Conservation (phyloP, 495 filamentous ascomycete species). For the Penicillium alfredii region DNA sequence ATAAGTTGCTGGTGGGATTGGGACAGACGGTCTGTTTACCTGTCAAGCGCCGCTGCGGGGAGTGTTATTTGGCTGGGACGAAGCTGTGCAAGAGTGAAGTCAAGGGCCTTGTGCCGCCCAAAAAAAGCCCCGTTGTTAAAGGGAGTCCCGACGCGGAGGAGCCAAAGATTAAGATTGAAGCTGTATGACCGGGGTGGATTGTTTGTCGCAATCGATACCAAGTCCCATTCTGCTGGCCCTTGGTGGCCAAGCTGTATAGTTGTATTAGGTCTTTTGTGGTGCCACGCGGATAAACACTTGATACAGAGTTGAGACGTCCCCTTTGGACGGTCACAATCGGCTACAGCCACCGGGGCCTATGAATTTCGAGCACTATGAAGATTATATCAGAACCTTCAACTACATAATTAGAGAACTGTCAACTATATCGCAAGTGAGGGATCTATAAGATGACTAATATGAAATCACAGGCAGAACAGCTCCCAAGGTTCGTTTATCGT, state of each 20-base stretch:
- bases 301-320: no score
- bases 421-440: slow-evolving; percentile 2
- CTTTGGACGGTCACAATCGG: no score
- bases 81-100: slow-evolving; percentile 71
- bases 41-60: slow-evolving; percentile 71
- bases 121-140: slow-evolving; percentile 43
- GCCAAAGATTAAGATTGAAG: slow-evolving; percentile 33
- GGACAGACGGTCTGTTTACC: slow-evolving; percentile 86
- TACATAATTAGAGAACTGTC: no score
- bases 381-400: no score
- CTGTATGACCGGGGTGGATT: background rate
- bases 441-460: slow-evolving; percentile 24
- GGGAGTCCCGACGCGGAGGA: slow-evolving; percentile 34
- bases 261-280: no score
- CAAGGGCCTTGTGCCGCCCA: slow-evolving; percentile 35
- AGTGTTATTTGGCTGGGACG: slow-evolving; percentile 67
- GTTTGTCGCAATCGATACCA: no score
- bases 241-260: no score
- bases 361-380: no score
- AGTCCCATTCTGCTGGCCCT: no score
- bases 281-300: no score
- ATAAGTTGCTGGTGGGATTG: slow-evolving; percentile 83
- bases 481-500: slow-evolving; percentile 9
- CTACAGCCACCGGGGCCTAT: no score
- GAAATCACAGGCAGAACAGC: slow-evolving; percentile 7